Percentiles rank a stretch among this genome's conserved stretches.
Conservation (phyloP, 1,139 yeast genomes). For the Scheffersomyces titani region DNA sequence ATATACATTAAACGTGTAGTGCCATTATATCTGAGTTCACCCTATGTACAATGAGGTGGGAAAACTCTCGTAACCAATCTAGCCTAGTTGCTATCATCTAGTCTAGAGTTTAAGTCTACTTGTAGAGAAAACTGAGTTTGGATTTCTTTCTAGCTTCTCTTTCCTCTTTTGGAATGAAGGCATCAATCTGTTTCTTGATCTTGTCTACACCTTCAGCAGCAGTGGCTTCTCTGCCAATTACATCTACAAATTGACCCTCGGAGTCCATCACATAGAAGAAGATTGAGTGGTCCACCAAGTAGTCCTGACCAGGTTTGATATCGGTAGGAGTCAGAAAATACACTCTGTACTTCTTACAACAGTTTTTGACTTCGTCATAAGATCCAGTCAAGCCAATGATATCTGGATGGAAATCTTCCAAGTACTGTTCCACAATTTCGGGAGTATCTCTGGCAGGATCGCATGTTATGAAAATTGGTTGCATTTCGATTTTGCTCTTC, state of each 20-base stretch:
- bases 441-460: conserved; percentile 96
- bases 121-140: conserved; percentile 56
- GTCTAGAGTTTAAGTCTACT: conserved; percentile 14
- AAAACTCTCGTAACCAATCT: background rate
- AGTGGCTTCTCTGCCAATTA: conserved; percentile 86
- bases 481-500: conserved; percentile 56
- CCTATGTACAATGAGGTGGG: background rate
- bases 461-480: conserved; percentile 90
- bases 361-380: conserved; percentile 77
- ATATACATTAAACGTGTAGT: background rate
- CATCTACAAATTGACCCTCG: conserved; percentile 93
- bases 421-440: conserved; percentile 72
- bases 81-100: conserved; percentile 2
- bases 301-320: conserved; percentile 93
- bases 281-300: conserved; percentile 93
- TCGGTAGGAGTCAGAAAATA: conserved; percentile 95
- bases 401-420: conserved; percentile 84
- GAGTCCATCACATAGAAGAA: conserved; percentile 96
- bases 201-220: conserved; percentile 78
- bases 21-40: background rate
- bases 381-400: conserved; percentile 91
- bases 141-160: conserved; percentile 61
- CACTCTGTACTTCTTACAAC: conserved; percentile 87
- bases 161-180: conserved; percentile 70
- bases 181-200: conserved; percentile 73